These are phyloP conservation scores for Beta macrorhiza DNA, from an alignment of 179 eudicot species.

Conservation along the genomic window DNA sequence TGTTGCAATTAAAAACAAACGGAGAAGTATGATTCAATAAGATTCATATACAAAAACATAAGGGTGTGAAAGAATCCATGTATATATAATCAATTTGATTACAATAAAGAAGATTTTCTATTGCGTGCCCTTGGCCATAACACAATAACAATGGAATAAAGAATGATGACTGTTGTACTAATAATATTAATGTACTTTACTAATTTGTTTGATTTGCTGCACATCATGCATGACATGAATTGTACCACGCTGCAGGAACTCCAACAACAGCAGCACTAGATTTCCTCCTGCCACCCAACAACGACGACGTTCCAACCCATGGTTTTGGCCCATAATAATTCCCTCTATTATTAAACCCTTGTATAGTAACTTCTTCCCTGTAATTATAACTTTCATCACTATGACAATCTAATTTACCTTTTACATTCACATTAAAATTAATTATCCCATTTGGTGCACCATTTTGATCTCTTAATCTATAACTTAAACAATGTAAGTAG, in stretches of 20 bases:
- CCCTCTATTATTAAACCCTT: conserved; percentile 12
- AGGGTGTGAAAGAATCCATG: too few species aligned
- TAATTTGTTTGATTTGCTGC: background rate
- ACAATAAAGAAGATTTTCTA: too few species aligned
- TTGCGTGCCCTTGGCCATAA: too few species aligned
- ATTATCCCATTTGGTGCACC: conserved; percentile 65
- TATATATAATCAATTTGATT: too few species aligned
- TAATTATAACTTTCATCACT: background rate
- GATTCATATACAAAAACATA: too few species aligned
- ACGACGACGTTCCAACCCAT: background rate
- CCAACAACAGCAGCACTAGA: conserved; percentile 27
- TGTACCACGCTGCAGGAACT: conserved; percentile 30
- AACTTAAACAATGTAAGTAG: conserved; percentile 61
- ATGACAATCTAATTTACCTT: conserved; percentile 13
- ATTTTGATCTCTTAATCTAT: conserved; percentile 46
- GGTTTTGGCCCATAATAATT: conserved; percentile 12
- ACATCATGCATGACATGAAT: conserved; percentile 9
- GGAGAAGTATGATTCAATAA: too few species aligned
- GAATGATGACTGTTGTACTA: too few species aligned
- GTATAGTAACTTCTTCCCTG: background rate
- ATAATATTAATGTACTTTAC: too few species aligned
- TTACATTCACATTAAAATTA: conserved; percentile 51
- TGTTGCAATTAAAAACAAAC: too few species aligned
- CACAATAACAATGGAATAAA: too few species aligned
- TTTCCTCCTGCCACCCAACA: conserved; percentile 1